Evolutionary conservation across 257 asterid genomes (phyloP), one percentile per base, ranked within the genome.

Genomic region (Handroanthus guayacan): DNA sequence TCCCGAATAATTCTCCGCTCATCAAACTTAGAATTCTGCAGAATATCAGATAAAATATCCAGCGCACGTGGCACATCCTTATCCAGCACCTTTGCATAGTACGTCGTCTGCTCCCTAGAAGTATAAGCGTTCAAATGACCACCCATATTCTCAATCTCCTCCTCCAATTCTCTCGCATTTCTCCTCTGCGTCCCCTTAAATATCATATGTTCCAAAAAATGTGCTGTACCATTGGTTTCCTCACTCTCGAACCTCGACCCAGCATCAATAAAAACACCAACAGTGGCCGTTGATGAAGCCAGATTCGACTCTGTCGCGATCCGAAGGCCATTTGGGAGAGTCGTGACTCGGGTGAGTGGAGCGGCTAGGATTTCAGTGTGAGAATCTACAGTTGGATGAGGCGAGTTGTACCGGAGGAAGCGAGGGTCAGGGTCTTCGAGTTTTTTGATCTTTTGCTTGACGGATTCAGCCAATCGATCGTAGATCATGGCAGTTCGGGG

Each of bases 111-210:
- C 78, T 95, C 99, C 66, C 99, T 86, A 31, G 96, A 88, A 57
- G 98, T 95, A 44, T 92, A 95, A 31, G 98, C 99, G 84, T 95
- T 92, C 89, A 91, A 83, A 87, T 92, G 99, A 5, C 97, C 98
- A 1, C 98, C 99, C 91, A 95, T 91, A 78, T 92, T 89, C 91
- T 95, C 99, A 87, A 95, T 88, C 87, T 92, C 97, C 88, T 95
- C 97, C 87, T 95, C 98, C 87, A 95, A 73, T 1, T 75, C 84
- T 77, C 92, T 84, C 39, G 96, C 88, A 1, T 68, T 75, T 75
- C 98, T 83, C 84, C 69, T 89, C 83, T 87, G 87, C n/a, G 99
- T 91, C 20, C 98, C 99, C 88, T 93, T 93, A 71, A 91, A 91
- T 65, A 95, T 95, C 99, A 95, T 93, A 73, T 95, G 99, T 85